Evolutionary conservation across 2,329 filamentous ascomycete species (phyloP).

Genomic region (Arthrobotrys conoides): DNA sequence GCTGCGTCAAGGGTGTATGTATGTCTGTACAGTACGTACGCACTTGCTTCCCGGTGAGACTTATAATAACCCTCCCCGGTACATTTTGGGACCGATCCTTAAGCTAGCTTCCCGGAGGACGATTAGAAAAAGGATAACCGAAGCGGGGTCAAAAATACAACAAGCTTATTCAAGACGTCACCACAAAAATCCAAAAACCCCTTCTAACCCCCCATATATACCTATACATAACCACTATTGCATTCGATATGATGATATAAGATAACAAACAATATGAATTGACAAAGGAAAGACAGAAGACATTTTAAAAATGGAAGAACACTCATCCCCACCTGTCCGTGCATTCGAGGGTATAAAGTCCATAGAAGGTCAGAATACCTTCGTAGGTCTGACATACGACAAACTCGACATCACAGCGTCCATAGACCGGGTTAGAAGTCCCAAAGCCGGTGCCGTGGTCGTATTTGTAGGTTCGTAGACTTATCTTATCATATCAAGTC

Average conservation of each 20-base stretch:
- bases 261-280: neutral
- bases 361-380: conserved; percentile 71
- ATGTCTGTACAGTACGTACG: no score
- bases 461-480: conserved; percentile 77
- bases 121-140: neutral
- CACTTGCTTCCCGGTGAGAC: no score
- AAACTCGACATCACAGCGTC: conserved; percentile 73
- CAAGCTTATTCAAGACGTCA: neutral
- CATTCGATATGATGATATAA: no score
- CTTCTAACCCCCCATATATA: neutral
- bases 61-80: no score
- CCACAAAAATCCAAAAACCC: neutral
- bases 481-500: neutral
- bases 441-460: conserved; percentile 81
- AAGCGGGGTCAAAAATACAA: neutral
- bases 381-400: conserved; percentile 78
- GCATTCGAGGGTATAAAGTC: conserved; percentile 56
- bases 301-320: neutral
- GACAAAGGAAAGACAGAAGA: neutral
- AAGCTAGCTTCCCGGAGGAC: neutral
- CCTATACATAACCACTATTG: neutral
- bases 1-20: no score
- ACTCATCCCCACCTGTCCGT: neutral
- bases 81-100: no score
- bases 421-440: conserved; percentile 79